Evolutionary conservation across 1,284 basidiomycete genomes (phyloP), one percentile per base, ranked within the genome.

Genomic region (Apiotrichum akiyoshidainum): DNA sequence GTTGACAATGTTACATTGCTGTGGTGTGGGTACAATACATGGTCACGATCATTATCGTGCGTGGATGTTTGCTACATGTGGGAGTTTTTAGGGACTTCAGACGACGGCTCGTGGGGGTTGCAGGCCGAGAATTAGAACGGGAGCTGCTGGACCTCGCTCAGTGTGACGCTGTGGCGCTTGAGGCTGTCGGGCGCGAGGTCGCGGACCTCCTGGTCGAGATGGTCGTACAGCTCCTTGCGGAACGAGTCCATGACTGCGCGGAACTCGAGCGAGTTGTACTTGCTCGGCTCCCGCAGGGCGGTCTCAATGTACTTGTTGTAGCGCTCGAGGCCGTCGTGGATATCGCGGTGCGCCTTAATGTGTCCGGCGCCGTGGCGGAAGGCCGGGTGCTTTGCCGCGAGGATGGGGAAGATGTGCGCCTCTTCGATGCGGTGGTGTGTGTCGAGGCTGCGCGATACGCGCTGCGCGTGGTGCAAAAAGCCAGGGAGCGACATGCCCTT

Each of bases 191-290:
- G 83, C 26, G 74, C 76, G 14, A 88, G 76, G 69, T 89, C 87
- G 16, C 79, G 71, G 61, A 85, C 86, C 78, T 88, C 86, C 70
- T 87, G 81, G 68, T 87, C 86, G 5, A 88, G 78, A 72, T 88
- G 87, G 22, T 68, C 66, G 73, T 86, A 87, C 14, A 88, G 75
- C 7, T 85, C 83, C 37, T 83, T 82, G 45, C 82, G 76, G 74
- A 87, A 87, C 34, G 81, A 78, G 66, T 88, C 86, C 57, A 88
- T 75, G 65, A 84, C 85, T 1, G 65, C 80, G 53, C 81, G 80
- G 78, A 88, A 81, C 63, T 85, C 82, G 8, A 71, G 64, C 0
- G 86, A 82, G n/a, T 82, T 83, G 70, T 87, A 88, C 6, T 78
- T 76, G 1, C 78, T 76, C 2, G 83, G 82, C 21, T 83, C 78